Evolutionary conservation across 2,329 filamentous ascomycete genomes (phyloP), one percentile per base, ranked within the genome.

Genomic region (Plectosphaerella cucumerina): DNA sequence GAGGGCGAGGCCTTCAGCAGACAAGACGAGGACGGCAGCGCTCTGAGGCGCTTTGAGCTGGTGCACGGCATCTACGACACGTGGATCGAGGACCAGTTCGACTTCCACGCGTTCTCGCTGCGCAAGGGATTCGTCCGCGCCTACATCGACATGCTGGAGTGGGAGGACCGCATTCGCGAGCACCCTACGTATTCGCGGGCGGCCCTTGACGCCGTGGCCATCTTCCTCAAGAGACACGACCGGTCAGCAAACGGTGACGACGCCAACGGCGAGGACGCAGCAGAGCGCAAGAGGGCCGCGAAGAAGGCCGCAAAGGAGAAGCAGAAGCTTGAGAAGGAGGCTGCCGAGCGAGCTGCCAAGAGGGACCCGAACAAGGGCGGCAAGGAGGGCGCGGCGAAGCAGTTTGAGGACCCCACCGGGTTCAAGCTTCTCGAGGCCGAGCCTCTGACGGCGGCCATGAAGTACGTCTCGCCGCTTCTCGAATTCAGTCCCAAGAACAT

Each of bases 11-110:
- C 93, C 3, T 91, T 92, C 67, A 77, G 89, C 51, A 86, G 94
- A 47, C 87, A 91, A 66, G 85, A 86, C 57, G 91, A 96, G 60
- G 74, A 89, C 44, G 90, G 87, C 4, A 78, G 97, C 53, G 93
- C 95, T 0, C 76, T 99, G 49, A 99, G 99, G 76, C 85, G 95
- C 47, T 93, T 97, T 70, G 89, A 92, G 58, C 79, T 89, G 20
- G 82, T 99, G 51, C 86, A 87, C 67, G 90, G 89, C 70, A 95
- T 99, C 58, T 99, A 99, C 62, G 93, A 97, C 58, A 85, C 90
- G 18, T 99, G 94, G 94, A 88, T 96, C 65, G 95, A 99, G 67
- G 94, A 99, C 61, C 94, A 99, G 64, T 97, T 97, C 62, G 94
- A 99, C 67, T 99, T 99, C 76, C 95, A 99, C 76, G 90, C 85